Percentiles rank a stretch among this genome's conserved stretches.
Evolutionary conservation across 306 rosid species (phyloP).

Genomic region (Hippophae tibetana): DNA sequence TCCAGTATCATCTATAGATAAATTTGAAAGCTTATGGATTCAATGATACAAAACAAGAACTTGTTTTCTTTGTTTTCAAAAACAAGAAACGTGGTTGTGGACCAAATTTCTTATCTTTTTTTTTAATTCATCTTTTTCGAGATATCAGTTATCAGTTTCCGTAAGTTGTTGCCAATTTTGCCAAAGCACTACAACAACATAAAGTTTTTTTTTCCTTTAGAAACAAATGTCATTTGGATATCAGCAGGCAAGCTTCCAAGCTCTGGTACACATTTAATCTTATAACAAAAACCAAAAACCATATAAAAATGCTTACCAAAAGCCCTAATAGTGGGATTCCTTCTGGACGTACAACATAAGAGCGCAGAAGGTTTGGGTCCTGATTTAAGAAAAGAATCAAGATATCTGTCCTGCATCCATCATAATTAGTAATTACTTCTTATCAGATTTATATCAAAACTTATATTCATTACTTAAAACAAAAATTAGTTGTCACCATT

Average conservation of each 20-base stretch:
- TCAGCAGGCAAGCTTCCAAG: constrained; percentile 2
- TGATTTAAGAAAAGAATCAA: constrained; percentile 93
- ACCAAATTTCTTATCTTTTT: too few relatives aligned
- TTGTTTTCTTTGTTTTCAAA: too few relatives aligned
- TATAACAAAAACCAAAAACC: constrained; percentile 2
- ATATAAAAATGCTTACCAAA: constrained; percentile 41
- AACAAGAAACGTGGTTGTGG: too few relatives aligned
- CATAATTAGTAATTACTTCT: constrained; percentile 39
- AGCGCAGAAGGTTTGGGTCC: constrained; percentile 89
- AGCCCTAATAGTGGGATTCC: constrained; percentile 78
- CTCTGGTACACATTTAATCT: constrained; percentile 9
- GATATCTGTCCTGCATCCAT: constrained; percentile 98
- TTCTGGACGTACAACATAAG: constrained; percentile 82
- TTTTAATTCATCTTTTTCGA: too few relatives aligned
- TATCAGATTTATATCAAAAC: constrained; percentile 23
- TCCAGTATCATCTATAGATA: too few relatives aligned
- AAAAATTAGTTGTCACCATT: constrained; percentile 26
- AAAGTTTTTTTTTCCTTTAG: too few relatives aligned
- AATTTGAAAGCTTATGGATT: too few relatives aligned
- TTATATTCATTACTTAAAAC: constrained; percentile 6
- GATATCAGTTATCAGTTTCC: too few relatives aligned
- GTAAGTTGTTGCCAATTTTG: too few relatives aligned
- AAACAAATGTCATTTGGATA: too few relatives aligned
- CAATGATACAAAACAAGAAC: too few relatives aligned
- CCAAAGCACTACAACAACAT: too few relatives aligned